A percentile compares a stretch with the other conserved stretches of the same genome.
Conservation (phyloP, 495 filamentous ascomycete species). For the Gamarada debralockiae region DNA sequence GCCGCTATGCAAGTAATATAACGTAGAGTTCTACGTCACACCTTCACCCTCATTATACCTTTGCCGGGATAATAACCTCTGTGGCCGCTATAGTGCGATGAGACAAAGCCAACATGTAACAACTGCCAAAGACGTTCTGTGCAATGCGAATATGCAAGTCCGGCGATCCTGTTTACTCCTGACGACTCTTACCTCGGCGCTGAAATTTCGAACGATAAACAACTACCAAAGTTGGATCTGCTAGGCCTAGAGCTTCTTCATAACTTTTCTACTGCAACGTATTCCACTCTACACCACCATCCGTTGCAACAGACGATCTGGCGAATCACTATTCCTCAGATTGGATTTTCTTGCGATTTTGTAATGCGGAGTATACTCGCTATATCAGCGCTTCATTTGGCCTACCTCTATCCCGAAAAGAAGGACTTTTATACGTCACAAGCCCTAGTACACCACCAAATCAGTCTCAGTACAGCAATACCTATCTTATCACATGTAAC, state of each 20-base stretch:
- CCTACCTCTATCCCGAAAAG: slow-evolving; percentile 27
- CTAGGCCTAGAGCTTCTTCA: neutral
- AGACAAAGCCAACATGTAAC: neutral
- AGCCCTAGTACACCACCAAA: slow-evolving; percentile 44
- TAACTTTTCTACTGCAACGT: neutral
- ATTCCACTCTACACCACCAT: neutral
- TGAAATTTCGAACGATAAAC: neutral
- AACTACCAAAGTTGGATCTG: neutral
- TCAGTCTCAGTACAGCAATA: slow-evolving; percentile 42
- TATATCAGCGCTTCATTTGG: slow-evolving; percentile 36
- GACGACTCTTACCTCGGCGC: neutral
- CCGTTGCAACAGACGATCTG: slow-evolving; percentile 19
- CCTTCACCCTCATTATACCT: no score
- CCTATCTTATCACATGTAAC: slow-evolving; percentile 41
- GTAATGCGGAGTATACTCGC: slow-evolving; percentile 41
- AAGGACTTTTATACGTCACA: slow-evolving; percentile 41
- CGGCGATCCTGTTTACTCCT: neutral
- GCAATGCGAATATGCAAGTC: neutral
- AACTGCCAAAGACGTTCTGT: neutral
- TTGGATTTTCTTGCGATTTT: slow-evolving; percentile 25
- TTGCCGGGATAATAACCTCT: no score
- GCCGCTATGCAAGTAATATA: no score
- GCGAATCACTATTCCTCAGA: slow-evolving; percentile 20
- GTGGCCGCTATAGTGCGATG: neutral
- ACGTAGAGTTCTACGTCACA: no score